Evolutionary conservation across 257 asterid species (phyloP), one percentile per base, ranked within the genome.

Genomic region (Solanum ahanhuiri): DNA sequence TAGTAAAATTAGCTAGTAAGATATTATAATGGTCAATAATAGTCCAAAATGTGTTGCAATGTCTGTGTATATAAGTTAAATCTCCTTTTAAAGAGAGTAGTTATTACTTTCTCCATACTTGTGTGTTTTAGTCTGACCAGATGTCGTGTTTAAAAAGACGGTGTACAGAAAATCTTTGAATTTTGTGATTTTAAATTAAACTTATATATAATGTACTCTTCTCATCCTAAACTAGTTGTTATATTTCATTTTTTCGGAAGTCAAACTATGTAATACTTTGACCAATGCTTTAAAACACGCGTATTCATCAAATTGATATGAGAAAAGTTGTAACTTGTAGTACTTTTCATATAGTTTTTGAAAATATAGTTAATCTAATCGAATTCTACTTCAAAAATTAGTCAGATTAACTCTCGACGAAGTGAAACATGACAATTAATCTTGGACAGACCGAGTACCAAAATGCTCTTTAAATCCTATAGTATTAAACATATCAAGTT

Each of bases 401-500:
- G 7, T 31, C 14, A 1, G 9, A 17, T 7, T 4, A 4, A 70
- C 41, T 15, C 3, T 3, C 2, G 2, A 31, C 0, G 14, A 70
- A 31, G 7, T 10, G 3, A 70, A 31, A 70, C 3, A 31, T 14
- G 0, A 70, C 77, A 70, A 31, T 0, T 31, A 4, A 31, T 70
- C 6, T 17, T 0, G 2, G 0, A 70, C 0, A 2, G 0, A 17
- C 9, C 0, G 3, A 70, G 23, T 17, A 70, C 14, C 41, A 2
- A 70, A 31, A 31, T 31, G 0, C 3, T 8, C 12, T 69, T 30
- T 25, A 66, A 66, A 25, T 5, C 9, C 9, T 14, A 4, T 6
- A 6, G 39, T 28, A 12, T 17, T 31, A 14, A 69, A 70, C 25
- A 70, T 31, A 35, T 31, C 14, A 70, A 6, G 22, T 67, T 28